These are phyloP conservation scores for Moniliophthora roreri DNA, from an alignment of 1,284 basidiomycete species.

Conservation along the genomic window DNA sequence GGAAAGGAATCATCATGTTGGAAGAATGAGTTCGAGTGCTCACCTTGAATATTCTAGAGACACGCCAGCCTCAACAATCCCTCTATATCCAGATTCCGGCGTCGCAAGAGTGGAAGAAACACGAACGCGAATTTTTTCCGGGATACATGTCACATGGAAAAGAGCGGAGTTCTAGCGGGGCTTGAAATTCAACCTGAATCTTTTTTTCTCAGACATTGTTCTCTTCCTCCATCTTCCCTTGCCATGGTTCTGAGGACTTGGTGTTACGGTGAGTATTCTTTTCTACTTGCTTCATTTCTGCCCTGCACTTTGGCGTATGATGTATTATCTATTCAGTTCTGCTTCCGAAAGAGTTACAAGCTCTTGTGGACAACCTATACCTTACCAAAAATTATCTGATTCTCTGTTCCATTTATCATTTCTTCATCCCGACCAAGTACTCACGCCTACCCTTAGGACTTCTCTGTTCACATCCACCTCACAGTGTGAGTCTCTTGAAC, in stretches of 20 bases:
- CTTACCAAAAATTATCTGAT: conserved; percentile 62
- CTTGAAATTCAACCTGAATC: too few species aligned
- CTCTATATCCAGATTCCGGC: neutral
- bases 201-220: too few species aligned
- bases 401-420: conserved; percentile 20
- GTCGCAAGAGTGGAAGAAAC: too few species aligned
- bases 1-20: conserved; percentile 62
- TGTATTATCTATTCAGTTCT: conserved; percentile 71
- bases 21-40: neutral
- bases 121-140: too few species aligned
- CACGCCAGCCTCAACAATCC: neutral
- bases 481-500: conserved; percentile 2
- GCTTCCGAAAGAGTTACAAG: conserved; percentile 73
- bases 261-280: neutral
- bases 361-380: conserved; percentile 73
- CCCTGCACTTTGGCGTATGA: conserved; percentile 34
- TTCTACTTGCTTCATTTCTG: neutral
- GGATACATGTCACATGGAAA: too few species aligned
- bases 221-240: too few species aligned
- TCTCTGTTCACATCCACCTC: neutral
- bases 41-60: neutral
- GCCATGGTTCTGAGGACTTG: too few species aligned
- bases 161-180: too few species aligned
- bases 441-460: neutral
- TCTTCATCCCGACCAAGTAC: conserved; percentile 23